Base-by-base conservation (phyloP, 1,284 basidiomycete species). In the Lignosus rhinocerotis region DNA sequence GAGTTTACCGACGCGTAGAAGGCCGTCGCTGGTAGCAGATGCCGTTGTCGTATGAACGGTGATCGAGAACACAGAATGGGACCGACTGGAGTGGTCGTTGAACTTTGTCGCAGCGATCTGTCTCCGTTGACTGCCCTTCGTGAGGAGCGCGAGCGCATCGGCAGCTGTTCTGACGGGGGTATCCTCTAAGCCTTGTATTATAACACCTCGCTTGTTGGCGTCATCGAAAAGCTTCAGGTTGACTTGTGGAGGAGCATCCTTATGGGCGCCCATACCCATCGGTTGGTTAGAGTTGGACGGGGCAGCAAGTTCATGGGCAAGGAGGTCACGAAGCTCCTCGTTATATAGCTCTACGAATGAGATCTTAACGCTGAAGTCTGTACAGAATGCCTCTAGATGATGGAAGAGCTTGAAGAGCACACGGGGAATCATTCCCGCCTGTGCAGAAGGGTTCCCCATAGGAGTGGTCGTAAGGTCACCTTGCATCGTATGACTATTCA, bases 281-380 rank as follows among this genome's bases (percentile, higher is more conserved):
- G 88, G 87, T 62, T 92, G 87, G 11, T 77, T 78, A 48, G 79
- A 80, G 42, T 82, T 84, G 9, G 74, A 72, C 21, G 90, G 85
- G 31, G 87, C 78, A 36, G 86, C 72, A 64, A 92, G 76, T 21
- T 96, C 90, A 62, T 79, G 78, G 2, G 91, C 85, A 34, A 97
- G 85, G 33, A 98, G 82, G 71, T 98, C 96, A 32, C 96, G 90
- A n/a, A 99, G 84, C 72, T 99, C 96, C 76, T 99, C 97, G 71
- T 99, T 99, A 77, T 99, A 99, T n/a, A 99, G 82, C 72, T 99
- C 97, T 55, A 99, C 84, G 72, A 90, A 98, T 0, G 94, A 96
- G 55, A 97, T 87, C 69, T 94, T 95, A 71, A 99, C 95, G 64
- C 92, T 91, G 72, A 90, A 99, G 69, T 99, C 97, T 31, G 85